These are phyloP conservation scores for Phallus indusiatus DNA, from an alignment of 768 basidiomycete species.

Conservation along the genomic window DNA sequence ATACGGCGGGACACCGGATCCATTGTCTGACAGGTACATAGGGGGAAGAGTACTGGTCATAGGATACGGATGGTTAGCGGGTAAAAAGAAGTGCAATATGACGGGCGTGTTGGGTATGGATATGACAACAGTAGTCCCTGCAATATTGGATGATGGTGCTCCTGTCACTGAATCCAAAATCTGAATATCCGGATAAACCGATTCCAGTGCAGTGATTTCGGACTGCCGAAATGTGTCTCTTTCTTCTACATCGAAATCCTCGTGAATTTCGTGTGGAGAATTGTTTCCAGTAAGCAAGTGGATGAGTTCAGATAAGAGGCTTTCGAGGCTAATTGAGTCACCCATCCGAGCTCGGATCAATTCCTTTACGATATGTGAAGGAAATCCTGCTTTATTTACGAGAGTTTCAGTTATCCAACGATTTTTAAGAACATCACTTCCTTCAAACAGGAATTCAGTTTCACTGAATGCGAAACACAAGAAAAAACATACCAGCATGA, in stretches of 20 bases:
- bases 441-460: slow-evolving; percentile 32
- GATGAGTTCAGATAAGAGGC: slow-evolving; percentile 48
- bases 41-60: slow-evolving; percentile 46
- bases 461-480: not conserved
- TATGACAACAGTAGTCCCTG: slow-evolving; percentile 20
- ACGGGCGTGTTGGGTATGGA: slow-evolving; percentile 58
- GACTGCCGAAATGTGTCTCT: slow-evolving; percentile 18
- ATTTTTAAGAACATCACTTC: slow-evolving; percentile 50
- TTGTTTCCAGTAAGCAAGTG: slow-evolving; percentile 42
- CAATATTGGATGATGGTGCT: not conserved
- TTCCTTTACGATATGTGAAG: slow-evolving; percentile 55
- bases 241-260: slow-evolving; percentile 12
- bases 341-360: slow-evolving; percentile 15
- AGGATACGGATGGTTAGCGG: slow-evolving; percentile 34
- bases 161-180: not conserved
- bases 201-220: slow-evolving; percentile 21
- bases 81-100: slow-evolving; percentile 55
- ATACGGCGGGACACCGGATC: slow-evolving; percentile 62
- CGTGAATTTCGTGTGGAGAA: not conserved
- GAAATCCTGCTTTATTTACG: slow-evolving; percentile 79
- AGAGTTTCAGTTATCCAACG: slow-evolving; percentile 78
- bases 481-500: slow-evolving; percentile 1
- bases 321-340: slow-evolving; percentile 32
- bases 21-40: slow-evolving; percentile 57
- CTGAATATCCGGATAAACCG: slow-evolving; percentile 12